Evolutionary conservation across 202 grass and related monocot species (phyloP), one percentile per base, ranked within the genome.

Genomic region (Hordeum pubiflorum): DNA sequence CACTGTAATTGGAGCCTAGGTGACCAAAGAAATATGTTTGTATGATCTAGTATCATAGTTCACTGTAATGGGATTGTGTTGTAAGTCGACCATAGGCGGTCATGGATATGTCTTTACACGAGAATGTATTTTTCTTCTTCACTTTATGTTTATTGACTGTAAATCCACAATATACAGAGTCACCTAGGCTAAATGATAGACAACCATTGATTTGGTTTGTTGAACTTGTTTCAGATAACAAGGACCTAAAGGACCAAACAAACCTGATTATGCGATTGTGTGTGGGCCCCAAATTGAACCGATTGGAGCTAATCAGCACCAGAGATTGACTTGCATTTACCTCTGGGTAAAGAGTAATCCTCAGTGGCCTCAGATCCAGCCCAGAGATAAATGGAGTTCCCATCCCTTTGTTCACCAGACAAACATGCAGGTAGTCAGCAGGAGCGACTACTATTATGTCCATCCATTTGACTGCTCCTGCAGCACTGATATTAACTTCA

Each of bases 371-470:
- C 59, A 91, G 69, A 36, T 89, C 83, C 40, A 93, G 34, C 10
- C 26, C 60, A 63, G 91, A 93, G 8, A 93, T 90, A 66, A 90
- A 90, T 5, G 91, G 91, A 40, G 33, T 89, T 13, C 88, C 91
- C 9, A 11, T 75, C 13, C 83, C 58, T 46, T 71, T 91, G 27
- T 89, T 87, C 5, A 89, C 77, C 64, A 94, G 64, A 56, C 91
- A 94, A 40, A 89, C 80, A 59, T 89, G 83, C 72, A 89, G 48
- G 72, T 83, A 82, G 64, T 87, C 77, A 10, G 46, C 14, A 38
- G 77, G 61, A 64, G 89, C 66, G 4, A 58, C 66, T 52, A 40
- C 66, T 20, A 91, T 80, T 54, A 87, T 75, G 15, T 94, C 91
- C 22, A 62, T 55, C n/a, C 22, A 72, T 4, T 65, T 31, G 38